These are phyloP conservation scores for Fusarium nanum DNA, from an alignment of 2,329 filamentous ascomycete genomes.

Conservation along the genomic window DNA sequence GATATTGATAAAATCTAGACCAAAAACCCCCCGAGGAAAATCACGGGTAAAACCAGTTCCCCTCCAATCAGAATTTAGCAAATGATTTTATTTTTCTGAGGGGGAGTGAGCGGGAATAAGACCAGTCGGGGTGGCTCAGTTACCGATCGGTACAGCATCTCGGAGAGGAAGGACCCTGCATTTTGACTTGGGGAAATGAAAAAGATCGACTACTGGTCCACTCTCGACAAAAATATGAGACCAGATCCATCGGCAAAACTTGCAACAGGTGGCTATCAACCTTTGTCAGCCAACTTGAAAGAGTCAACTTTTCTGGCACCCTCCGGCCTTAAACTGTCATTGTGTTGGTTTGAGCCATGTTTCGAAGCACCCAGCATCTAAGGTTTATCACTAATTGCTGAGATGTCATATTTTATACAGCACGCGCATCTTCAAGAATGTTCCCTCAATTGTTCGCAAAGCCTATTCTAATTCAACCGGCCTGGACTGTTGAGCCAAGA, in stretches of 20 bases:
- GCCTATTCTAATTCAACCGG: not conserved
- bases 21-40: not conserved
- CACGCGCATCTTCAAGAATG: slow-evolving; percentile 1
- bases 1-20: slow-evolving; percentile 30
- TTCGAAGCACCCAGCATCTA: slow-evolving; percentile 1
- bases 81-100: not conserved
- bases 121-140: slow-evolving; percentile 34
- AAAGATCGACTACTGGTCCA: not conserved
- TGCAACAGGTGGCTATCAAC: too few species aligned
- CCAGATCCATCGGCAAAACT: rapidly evolving
- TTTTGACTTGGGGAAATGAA: not conserved
- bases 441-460: not conserved
- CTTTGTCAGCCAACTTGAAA: not conserved
- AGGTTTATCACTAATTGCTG: not conserved
- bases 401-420: not conserved
- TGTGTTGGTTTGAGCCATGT: slow-evolving; percentile 15
- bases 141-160: slow-evolving; percentile 32
- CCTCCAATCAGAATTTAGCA: slow-evolving; percentile 3
- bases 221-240: not conserved
- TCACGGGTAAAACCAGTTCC: slow-evolving; percentile 4
- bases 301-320: not conserved
- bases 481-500: slow-evolving; percentile 1
- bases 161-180: slow-evolving; percentile 36
- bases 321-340: not conserved
- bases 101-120: slow-evolving; percentile 24